These are phyloP conservation scores for Acer saccharum DNA, from an alignment of 345 rosid species.

Conservation along the genomic window DNA sequence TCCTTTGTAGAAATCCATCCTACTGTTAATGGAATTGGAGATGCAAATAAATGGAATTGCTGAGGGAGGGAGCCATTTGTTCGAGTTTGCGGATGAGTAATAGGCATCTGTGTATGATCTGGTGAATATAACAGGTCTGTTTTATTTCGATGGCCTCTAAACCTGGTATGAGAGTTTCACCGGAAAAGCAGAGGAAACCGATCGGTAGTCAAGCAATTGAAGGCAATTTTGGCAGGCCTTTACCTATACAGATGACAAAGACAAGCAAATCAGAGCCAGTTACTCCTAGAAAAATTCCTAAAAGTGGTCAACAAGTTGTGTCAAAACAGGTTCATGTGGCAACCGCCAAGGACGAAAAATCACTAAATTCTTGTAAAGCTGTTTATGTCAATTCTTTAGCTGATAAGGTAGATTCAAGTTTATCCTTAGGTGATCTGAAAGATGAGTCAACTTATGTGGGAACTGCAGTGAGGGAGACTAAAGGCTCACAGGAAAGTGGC, in stretches of 20 bases:
- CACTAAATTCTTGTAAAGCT: constrained; percentile 21
- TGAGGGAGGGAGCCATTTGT: constrained; percentile 20
- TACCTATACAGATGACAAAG: constrained; percentile 38
- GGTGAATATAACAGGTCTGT: constrained; percentile 23
- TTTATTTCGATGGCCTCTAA: constrained; percentile 57
- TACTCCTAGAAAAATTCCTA: constrained; percentile 27
- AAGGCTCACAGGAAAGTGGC: constrained; percentile 23
- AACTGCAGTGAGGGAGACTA: constrained; percentile 24
- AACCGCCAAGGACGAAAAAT: constrained; percentile 25
- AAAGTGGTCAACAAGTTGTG: constrained; percentile 23
- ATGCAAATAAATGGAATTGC: constrained; percentile 22
- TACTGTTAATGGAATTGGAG: constrained; percentile 28
- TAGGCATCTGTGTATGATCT: constrained; percentile 28
- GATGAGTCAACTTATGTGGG: constrained; percentile 25
- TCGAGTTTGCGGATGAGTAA: constrained; percentile 31
- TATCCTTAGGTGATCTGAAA: constrained; percentile 51
- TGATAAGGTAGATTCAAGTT: constrained; percentile 50
- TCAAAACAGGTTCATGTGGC: constrained; percentile 28
- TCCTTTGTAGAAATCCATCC: constrained; percentile 22
- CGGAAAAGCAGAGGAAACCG: constrained; percentile 42
- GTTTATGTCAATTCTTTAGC: constrained; percentile 38
- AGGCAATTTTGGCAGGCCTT: constrained; percentile 31
- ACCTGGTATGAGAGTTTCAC: constrained; percentile 40
- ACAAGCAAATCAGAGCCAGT: constrained; percentile 37
- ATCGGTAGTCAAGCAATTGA: constrained; percentile 35